Percentiles rank a stretch among this genome's conserved stretches.
phyloP scores from a whole-genome alignment of 2,329 filamentous ascomycete species.

The Trichoderma guizhouense region DNA sequence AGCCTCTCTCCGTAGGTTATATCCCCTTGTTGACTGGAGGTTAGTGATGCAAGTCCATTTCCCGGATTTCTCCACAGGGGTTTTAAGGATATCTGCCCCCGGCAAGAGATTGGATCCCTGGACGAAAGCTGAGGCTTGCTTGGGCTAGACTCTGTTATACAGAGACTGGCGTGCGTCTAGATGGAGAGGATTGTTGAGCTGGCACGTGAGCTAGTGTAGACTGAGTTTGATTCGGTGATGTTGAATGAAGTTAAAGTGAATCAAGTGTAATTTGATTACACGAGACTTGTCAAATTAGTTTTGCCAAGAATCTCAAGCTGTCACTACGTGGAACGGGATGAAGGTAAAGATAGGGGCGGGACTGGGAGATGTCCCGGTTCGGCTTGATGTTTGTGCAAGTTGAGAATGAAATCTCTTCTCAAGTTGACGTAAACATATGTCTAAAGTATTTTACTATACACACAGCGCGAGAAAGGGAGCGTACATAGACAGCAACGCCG shows the following conservation, averaged over 20 bases:
- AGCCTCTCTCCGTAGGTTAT: not conserved
- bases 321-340: not conserved
- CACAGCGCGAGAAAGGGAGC: not conserved
- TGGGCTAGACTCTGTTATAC: not conserved
- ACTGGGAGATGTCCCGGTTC: not conserved
- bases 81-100: not conserved
- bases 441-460: not conserved
- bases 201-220: not conserved
- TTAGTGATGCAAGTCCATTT: not conserved
- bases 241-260: not conserved
- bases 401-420: not conserved
- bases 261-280: not conserved
- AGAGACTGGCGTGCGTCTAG: not conserved
- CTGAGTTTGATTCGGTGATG: not conserved
- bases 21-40: not conserved
- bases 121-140: not conserved
- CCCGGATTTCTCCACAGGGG: not conserved
- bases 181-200: not conserved
- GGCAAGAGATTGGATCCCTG: not conserved
- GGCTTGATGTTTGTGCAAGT: not conserved
- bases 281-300: not conserved
- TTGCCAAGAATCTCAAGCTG: not conserved
- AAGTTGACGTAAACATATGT: not conserved
- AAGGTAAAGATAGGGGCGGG: not conserved
- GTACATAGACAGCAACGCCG: rapidly evolving